Conservation (phyloP, 768 basidiomycete genomes). For the Tulasnella sp. region DNA sequence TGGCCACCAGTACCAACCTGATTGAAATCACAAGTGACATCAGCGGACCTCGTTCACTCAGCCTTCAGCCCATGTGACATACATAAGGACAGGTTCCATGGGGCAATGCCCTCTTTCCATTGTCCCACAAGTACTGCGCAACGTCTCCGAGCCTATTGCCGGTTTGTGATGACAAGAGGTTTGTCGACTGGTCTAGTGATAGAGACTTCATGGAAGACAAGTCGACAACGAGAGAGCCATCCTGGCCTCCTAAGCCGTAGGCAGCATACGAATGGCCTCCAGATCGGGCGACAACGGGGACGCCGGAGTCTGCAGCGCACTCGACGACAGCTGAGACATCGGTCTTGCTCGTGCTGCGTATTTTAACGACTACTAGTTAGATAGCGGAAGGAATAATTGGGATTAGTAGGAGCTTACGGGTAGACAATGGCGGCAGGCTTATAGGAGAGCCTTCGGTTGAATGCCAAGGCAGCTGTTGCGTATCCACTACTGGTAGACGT, state of each 20-base stretch:
- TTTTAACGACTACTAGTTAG: background rate
- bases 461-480: constrained; percentile 17
- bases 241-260: constrained; percentile 25
- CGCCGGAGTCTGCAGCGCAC: constrained; percentile 17
- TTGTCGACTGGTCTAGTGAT: constrained; percentile 20
- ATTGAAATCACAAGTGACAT: background rate
- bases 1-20: constrained; percentile 48
- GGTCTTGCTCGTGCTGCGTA: constrained; percentile 17
- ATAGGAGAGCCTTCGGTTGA: constrained; percentile 23
- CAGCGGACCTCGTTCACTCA: background rate
- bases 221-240: constrained; percentile 28
- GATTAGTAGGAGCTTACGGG: constrained; percentile 19
- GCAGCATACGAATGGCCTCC: constrained; percentile 24
- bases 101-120: constrained; percentile 26
- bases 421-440: constrained; percentile 22
- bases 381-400: background rate
- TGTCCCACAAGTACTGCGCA: constrained; percentile 34
- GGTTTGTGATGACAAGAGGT: constrained; percentile 19
- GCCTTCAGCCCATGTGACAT: constrained; percentile 2
- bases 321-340: constrained; percentile 22
- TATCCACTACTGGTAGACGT: constrained; percentile 7
- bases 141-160: constrained; percentile 39
- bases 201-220: constrained; percentile 23
- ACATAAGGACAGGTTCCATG: constrained; percentile 41
- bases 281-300: constrained; percentile 23